phyloP scores from a whole-genome alignment of 768 basidiomycete genomes.

The Candolleomyces aberdarensis region DNA sequence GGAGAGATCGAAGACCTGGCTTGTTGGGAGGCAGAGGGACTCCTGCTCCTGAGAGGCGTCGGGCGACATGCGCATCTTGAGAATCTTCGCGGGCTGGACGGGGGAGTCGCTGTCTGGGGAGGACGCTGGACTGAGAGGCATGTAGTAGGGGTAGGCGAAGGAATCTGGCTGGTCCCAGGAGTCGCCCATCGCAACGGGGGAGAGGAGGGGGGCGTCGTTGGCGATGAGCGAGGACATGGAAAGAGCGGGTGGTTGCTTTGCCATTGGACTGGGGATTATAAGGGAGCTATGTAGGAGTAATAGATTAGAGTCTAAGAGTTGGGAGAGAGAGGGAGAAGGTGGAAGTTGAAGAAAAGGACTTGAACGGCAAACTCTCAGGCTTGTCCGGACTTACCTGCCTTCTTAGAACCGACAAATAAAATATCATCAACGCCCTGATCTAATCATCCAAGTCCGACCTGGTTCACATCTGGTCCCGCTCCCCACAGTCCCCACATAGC shows the following conservation, averaged over 20 bases:
- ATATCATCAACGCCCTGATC: not conserved
- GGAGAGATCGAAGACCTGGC: constrained; percentile 69
- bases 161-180: constrained; percentile 50
- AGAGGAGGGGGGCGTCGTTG: constrained; percentile 55
- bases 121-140: constrained; percentile 48
- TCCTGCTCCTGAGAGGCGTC: constrained; percentile 39
- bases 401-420: not conserved
- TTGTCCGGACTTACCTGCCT: not conserved
- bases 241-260: constrained; percentile 30
- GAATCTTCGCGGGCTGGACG: constrained; percentile 39
- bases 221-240: constrained; percentile 60
- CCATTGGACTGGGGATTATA: constrained; percentile 17
- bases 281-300: constrained; percentile 16
- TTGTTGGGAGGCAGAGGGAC: constrained; percentile 62
- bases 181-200: constrained; percentile 40
- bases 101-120: constrained; percentile 52
- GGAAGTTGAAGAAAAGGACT: not conserved
- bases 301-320: constrained; percentile 3
- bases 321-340: not conserved
- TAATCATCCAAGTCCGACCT: too few relatives aligned
- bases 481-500: too few relatives aligned
- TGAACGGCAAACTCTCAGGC: not conserved
- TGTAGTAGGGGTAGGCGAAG: constrained; percentile 43
- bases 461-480: too few relatives aligned
- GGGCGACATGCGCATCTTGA: constrained; percentile 49